Evolutionary conservation across 352 stramenopile genomes (phyloP), one percentile per base, ranked within the genome.

Genomic region (Blastocystis sp.): DNA sequence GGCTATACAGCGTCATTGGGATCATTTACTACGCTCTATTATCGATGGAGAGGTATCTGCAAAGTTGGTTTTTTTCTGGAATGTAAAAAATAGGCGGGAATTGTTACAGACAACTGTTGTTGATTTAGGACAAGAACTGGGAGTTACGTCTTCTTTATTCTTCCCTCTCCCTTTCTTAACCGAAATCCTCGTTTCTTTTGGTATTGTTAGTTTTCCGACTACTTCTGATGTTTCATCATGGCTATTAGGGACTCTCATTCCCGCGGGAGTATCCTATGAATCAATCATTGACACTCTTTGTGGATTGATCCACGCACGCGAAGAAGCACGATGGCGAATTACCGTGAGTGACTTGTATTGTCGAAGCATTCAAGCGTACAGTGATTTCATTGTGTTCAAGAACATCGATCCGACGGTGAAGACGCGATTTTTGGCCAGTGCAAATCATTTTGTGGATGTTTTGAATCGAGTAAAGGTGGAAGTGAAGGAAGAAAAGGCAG

Each of bases 361-460:
- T 0, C 19, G 51, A 51, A 69, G 56, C 17, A 9, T 84, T 30
- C 48, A 66, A 40, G 44, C 48, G 13, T 84, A 56, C 42, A 51
- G 57, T 40, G 33, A 42, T 22, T 84, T 84, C 53, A 84, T 84
- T 30, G 53, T 64, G 27, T 42, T 60, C 22, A 84, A 84, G 53
- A 84, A 84, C 56, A 68, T 84, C 30, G 73, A 84, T 30, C 73
- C 73, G 1, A 30, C 19, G 6, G 73, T 42, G 15, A 84, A 84
- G 51, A 17, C 27, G 0, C 48, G 51, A 6, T 84, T 84, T 42
- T n/a, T 84, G 27, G 51, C 73, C 22, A 68, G 37, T 24, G 42
- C 48, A 33, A n/a, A 42, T 19, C 73, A 66, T 19, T 58, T n/a
- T 24, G n/a, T 30, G 66, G 66, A 78, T 27, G 30, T 68, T 27